Conservation (phyloP, 1,284 basidiomycete species). For the Cryptococcus maquisensis region DNA sequence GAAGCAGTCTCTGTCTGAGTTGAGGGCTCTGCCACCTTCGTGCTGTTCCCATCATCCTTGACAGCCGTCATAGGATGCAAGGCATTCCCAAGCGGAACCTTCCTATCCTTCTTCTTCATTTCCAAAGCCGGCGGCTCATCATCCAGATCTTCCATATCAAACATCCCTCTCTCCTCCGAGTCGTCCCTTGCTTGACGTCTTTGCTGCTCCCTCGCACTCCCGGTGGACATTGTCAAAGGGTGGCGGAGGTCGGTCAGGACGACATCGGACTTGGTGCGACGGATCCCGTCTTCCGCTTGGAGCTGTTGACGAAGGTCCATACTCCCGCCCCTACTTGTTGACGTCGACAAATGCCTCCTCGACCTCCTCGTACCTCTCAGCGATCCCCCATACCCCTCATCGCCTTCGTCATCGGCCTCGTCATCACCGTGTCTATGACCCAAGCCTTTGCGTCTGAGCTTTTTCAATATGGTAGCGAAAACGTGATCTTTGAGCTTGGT, state of each 20-base stretch:
- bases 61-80: conserved; percentile 12
- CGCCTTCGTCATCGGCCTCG: conserved; percentile 39
- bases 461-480: conserved; percentile 75
- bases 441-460: conserved; percentile 51
- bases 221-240: neutral
- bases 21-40: neutral
- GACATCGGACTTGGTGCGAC: conserved; percentile 25
- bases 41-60: neutral
- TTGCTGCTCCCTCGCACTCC: neutral
- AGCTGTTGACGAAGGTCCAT: conserved; percentile 3
- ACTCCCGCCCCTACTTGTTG: conserved; percentile 44
- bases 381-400: conserved; percentile 7
- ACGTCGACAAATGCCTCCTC: conserved; percentile 15
- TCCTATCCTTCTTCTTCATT: conserved; percentile 10
- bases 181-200: conserved; percentile 22
- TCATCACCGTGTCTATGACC: conserved; percentile 28
- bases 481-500: conserved; percentile 89
- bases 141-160: conserved; percentile 51
- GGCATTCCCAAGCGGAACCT: conserved; percentile 6
- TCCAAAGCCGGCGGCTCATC: conserved; percentile 28
- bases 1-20: too few species aligned
- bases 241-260: conserved; percentile 13
- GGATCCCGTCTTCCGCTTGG: conserved; percentile 31
- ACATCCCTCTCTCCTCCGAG: conserved; percentile 45
- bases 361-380: conserved; percentile 3